Evolutionary conservation across 2,329 filamentous ascomycete genomes (phyloP).

Genomic region (Cytospora paraplurivora): DNA sequence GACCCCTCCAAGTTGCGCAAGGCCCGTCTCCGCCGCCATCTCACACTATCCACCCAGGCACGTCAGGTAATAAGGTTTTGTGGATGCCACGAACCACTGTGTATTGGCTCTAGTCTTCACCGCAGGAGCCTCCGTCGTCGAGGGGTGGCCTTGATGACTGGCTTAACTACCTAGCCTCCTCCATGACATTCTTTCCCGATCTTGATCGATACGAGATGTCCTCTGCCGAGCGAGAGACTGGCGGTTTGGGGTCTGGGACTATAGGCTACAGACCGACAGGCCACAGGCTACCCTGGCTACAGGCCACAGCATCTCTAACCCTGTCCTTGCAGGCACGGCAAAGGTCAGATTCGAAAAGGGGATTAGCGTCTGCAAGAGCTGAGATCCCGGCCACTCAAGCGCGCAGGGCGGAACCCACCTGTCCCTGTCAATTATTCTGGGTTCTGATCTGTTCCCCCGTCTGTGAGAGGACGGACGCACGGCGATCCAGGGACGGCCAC

Average conservation of each 20-base stretch:
- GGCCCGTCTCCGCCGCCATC: not conserved
- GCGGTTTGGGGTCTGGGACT: not conserved
- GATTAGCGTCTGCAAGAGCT: not conserved
- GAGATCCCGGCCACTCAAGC: slow-evolving; percentile 3
- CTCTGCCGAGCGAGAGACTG: not conserved
- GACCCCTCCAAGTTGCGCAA: not conserved
- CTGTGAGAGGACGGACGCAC: not conserved
- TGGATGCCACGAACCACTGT: not conserved
- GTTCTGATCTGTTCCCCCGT: not conserved
- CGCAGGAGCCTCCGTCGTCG: not conserved
- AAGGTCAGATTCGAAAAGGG: not conserved
- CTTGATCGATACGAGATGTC: not conserved
- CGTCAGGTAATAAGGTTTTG: not conserved
- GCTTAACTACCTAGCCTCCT: not conserved
- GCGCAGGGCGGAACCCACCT: not conserved
- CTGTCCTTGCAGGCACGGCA: slow-evolving; percentile 2
- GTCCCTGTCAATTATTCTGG: not conserved
- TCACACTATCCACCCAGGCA: not conserved
- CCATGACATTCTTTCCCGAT: not conserved
- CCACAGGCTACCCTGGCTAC: not conserved
- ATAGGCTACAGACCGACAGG: not conserved
- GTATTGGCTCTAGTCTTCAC: not conserved
- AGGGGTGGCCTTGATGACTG: not conserved
- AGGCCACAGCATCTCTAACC: not conserved
- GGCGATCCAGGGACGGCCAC: not conserved